phyloP scores from a whole-genome alignment of 2,329 filamentous ascomycete genomes.

The Lecanosticta acicola region DNA sequence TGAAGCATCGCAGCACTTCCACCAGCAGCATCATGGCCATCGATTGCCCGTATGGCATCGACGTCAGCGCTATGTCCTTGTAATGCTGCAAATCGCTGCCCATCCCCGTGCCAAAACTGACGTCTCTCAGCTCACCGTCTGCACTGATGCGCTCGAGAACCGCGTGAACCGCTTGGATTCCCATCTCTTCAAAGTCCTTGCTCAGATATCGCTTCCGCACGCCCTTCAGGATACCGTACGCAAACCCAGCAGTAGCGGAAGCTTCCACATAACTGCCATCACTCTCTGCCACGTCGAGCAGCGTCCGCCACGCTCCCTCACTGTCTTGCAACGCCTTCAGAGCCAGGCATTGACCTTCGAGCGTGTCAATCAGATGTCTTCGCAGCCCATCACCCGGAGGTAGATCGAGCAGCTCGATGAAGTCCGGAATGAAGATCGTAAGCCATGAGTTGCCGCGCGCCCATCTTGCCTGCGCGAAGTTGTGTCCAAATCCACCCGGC shows the following conservation, averaged over 20 bases:
- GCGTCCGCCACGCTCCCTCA: slow-evolving; percentile 65
- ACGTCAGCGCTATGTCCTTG: slow-evolving; percentile 67
- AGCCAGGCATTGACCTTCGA: slow-evolving; percentile 64
- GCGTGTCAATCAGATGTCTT: slow-evolving; percentile 54
- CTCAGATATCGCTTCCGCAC: slow-evolving; percentile 64
- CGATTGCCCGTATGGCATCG: slow-evolving; percentile 79
- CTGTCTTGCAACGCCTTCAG: slow-evolving; percentile 54
- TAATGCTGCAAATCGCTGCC: slow-evolving; percentile 69
- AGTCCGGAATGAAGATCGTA: slow-evolving; percentile 77
- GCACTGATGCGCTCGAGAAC: slow-evolving; percentile 61
- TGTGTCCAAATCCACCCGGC: slow-evolving; percentile 48
- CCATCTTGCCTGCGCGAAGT: slow-evolving; percentile 53
- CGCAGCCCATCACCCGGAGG: slow-evolving; percentile 56
- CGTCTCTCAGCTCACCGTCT: slow-evolving; percentile 65
- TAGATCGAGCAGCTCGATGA: slow-evolving; percentile 66
- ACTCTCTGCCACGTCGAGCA: slow-evolving; percentile 60
- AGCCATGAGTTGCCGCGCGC: slow-evolving; percentile 66
- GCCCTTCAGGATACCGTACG: slow-evolving; percentile 72
- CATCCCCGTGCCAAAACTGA: slow-evolving; percentile 76
- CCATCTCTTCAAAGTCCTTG: slow-evolving; percentile 55
- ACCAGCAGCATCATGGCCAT: slow-evolving; percentile 80
- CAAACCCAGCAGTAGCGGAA: slow-evolving; percentile 74
- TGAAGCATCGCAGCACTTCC: slow-evolving; percentile 61
- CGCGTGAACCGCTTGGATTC: slow-evolving; percentile 60
- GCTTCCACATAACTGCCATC: slow-evolving; percentile 71